A percentile compares a stretch with the other conserved stretches of the same genome.
Conservation (phyloP, 345 rosid species). For the Erodium maritimum region DNA sequence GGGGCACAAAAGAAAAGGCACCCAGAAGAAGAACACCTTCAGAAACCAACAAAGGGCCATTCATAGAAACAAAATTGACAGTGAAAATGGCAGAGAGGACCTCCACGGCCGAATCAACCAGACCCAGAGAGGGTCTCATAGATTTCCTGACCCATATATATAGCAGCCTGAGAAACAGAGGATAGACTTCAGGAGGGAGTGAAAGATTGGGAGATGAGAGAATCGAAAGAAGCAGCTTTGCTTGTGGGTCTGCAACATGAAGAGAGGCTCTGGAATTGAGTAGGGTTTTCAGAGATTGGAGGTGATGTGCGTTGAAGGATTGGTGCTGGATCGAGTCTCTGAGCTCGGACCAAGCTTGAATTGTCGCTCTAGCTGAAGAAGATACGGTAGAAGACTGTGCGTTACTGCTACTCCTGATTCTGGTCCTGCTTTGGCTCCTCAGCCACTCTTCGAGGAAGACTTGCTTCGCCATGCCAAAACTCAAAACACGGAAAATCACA, state of each 20-base stretch:
- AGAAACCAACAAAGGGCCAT: slow-evolving; percentile 35
- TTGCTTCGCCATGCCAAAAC: no score
- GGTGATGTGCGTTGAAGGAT: slow-evolving; percentile 37
- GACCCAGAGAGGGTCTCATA: slow-evolving; percentile 43
- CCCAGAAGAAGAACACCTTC: slow-evolving; percentile 60
- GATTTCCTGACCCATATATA: slow-evolving; percentile 88
- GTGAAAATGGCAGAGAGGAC: slow-evolving; percentile 32
- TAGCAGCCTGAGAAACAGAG: slow-evolving; percentile 53
- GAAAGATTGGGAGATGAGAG: slow-evolving; percentile 31
- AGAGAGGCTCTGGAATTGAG: slow-evolving; percentile 51
- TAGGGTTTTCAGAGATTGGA: slow-evolving; percentile 57
- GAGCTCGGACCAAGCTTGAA: slow-evolving; percentile 89
- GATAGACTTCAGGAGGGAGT: slow-evolving; percentile 46
- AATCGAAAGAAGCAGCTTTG: slow-evolving; percentile 66
- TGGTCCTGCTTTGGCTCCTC: slow-evolving; percentile 11
- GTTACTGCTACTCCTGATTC: slow-evolving; percentile 19
- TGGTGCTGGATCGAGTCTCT: slow-evolving; percentile 49
- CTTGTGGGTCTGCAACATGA: slow-evolving; percentile 89
- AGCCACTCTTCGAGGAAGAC: slow-evolving; percentile 77
- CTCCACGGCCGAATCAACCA: slow-evolving; percentile 53
- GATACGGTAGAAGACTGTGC: slow-evolving; percentile 10
- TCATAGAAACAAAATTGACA: slow-evolving; percentile 17
- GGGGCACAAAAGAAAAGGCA: slow-evolving; percentile 48
- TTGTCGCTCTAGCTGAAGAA: slow-evolving; percentile 60
- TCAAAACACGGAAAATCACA: no score